Base-by-base conservation (phyloP, 352 stramenopile genomes). In the Pythium coloratum region DNA sequence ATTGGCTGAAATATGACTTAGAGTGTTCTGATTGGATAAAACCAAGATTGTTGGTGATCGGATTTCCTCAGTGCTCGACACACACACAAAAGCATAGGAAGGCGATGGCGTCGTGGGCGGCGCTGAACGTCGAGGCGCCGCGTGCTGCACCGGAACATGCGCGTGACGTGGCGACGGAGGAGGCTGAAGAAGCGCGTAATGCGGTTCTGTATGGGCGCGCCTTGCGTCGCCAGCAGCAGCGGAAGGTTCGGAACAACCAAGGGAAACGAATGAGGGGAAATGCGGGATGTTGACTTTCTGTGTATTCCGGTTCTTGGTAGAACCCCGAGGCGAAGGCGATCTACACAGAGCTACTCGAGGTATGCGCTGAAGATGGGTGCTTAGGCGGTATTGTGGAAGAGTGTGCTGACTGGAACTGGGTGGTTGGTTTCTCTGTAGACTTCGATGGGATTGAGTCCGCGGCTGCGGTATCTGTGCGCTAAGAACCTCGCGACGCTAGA, bases 161-260 rank as follows among this genome's bases (percentile, higher is more conserved):
- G 9, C 20, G 51, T 16, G 60, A 59, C 49, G 55, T 28, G 9
- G 80, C 80, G 9, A 93, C 82, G 8, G 74, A 84, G 47, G 85
- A 93, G 56, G 85, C 85, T 0, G 82, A 88, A 59, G 85, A 93
- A 47, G 80, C 85, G n/a, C 71, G 84, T 12, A 81, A 88, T 53
- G 74, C 78, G 3, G 66, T 68, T 18, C 65, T 82, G 54, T 93
- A 93, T 57, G 85, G 88, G 55, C 73, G 80, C 54, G 85, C 85
- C 47, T 76, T 93, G 62, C 82, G 85, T 18, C 72, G 62, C 33
- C 84, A 92, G 75, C 85, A 91, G 71, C 75, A 77, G 56, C 66
- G 75, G 32, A 66, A 90, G 69, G 75, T 79, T 57, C 13, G 47
- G 8, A 55, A 13, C 8, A 30, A 13, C 49, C 20, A 6, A 7